These are phyloP conservation scores for Zymoseptoria ardabiliae DNA, from an alignment of 2,329 filamentous ascomycete genomes.

Conservation along the genomic window DNA sequence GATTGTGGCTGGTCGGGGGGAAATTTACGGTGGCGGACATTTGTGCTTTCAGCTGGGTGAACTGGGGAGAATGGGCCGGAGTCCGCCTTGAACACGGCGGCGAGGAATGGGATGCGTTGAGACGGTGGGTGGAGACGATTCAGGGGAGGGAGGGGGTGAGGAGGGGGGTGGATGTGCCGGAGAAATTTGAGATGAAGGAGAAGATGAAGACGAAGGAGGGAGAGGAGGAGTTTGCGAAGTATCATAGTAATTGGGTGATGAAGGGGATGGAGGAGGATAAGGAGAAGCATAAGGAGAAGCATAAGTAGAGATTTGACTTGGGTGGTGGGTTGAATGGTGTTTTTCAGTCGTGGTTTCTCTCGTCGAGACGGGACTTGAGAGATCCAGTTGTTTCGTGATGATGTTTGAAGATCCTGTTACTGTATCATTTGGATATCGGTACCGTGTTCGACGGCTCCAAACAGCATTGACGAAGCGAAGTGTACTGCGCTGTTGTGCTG, in stretches of 20 bases:
- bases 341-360: too few relatives aligned
- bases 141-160: constrained; percentile 27
- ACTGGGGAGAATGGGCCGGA: constrained; percentile 36
- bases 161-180: constrained; percentile 30
- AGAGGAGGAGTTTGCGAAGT: constrained; percentile 31
- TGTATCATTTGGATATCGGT: too few relatives aligned
- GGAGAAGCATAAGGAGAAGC: constrained; percentile 30
- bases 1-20: constrained; percentile 39
- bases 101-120: constrained; percentile 24
- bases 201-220: constrained; percentile 33
- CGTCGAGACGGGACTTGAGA: too few relatives aligned
- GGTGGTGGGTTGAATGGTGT: too few relatives aligned
- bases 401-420: too few relatives aligned
- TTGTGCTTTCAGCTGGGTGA: constrained; percentile 41
- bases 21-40: constrained; percentile 45
- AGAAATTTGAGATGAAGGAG: constrained; percentile 33
- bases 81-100: constrained; percentile 16
- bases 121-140: constrained; percentile 30
- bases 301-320: neutral
- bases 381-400: too few relatives aligned
- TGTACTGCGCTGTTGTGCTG: too few relatives aligned
- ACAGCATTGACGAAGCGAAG: too few relatives aligned
- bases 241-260: constrained; percentile 30
- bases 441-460: too few relatives aligned
- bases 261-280: constrained; percentile 34